Conservation (phyloP, 768 basidiomycete genomes). For the Lyophyllum atratum region DNA sequence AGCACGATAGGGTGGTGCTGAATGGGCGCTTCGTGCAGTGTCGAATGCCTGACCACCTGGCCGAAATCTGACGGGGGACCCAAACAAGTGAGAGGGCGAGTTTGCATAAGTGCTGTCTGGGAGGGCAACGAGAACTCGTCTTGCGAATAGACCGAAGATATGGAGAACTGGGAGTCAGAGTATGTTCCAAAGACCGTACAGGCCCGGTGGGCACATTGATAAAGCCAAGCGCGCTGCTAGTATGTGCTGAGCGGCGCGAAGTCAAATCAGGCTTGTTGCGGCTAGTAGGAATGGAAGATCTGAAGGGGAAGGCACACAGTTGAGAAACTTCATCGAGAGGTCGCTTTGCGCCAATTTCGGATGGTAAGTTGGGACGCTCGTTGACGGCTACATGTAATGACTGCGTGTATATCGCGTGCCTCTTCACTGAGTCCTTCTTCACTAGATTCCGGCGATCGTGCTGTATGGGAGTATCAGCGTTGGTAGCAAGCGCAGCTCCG, state of each 20-base stretch:
- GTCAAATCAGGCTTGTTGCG: background rate
- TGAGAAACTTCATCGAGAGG: background rate
- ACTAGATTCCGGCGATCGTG: slow-evolving; percentile 6
- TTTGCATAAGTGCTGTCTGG: background rate
- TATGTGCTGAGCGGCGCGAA: background rate
- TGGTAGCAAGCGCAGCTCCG: background rate
- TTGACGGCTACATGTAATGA: slow-evolving; percentile 28
- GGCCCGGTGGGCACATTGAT: slow-evolving; percentile 12
- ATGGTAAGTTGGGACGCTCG: slow-evolving; percentile 6
- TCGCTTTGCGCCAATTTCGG: background rate
- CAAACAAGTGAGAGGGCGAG: background rate
- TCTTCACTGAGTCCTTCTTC: slow-evolving; percentile 23
- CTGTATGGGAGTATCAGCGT: slow-evolving; percentile 11
- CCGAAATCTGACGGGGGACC: slow-evolving; percentile 12
- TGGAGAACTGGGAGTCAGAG: slow-evolving; percentile 17
- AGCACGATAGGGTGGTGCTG: slow-evolving; percentile 31
- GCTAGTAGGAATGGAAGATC: slow-evolving; percentile 7
- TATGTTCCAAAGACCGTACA: background rate
- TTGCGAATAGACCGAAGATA: slow-evolving; percentile 24
- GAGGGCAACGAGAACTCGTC: slow-evolving; percentile 9
- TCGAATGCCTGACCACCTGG: background rate
- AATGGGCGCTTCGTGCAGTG: background rate
- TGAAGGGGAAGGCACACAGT: background rate
- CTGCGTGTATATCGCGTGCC: slow-evolving; percentile 41
- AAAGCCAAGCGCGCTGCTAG: slow-evolving; percentile 5